phyloP scores from a whole-genome alignment of 306 rosid species.

The Vicia faba region DNA sequence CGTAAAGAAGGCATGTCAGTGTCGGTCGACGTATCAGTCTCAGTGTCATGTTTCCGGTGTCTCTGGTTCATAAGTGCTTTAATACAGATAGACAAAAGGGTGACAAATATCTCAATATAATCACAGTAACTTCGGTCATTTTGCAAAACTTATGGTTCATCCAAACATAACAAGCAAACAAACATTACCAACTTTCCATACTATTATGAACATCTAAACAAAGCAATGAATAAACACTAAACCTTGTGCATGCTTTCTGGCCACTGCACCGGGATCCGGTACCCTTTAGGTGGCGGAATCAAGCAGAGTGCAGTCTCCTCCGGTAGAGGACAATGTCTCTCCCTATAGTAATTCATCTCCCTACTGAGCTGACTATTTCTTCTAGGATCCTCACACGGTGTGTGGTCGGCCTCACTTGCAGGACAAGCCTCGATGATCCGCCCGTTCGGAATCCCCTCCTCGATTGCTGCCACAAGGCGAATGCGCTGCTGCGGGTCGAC shows the following conservation, averaged over 20 bases:
- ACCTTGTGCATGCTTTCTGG: conserved; percentile 96
- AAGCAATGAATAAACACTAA: conserved; percentile 10
- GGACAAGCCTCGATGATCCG: conserved; percentile 61
- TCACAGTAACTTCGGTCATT: too few species aligned
- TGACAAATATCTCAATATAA: too few species aligned
- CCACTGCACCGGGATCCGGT: conserved; percentile 84
- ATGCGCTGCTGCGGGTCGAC: conserved; percentile 71
- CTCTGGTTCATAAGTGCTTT: neutral
- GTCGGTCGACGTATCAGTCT: too few species aligned
- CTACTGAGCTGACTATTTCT: conserved; percentile 84
- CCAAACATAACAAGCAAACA: neutral
- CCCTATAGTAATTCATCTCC: conserved; percentile 89
- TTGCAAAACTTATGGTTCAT: too few species aligned
- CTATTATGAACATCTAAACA: conserved; percentile 2
- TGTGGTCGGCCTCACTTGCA: conserved; percentile 64
- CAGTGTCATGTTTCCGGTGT: too few species aligned
- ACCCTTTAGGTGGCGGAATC: conserved; percentile 79
- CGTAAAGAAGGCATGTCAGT: too few species aligned
- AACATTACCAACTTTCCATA: neutral
- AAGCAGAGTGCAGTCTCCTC: conserved; percentile 82
- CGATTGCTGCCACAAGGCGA: conserved; percentile 60
- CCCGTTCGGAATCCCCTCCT: conserved; percentile 48
- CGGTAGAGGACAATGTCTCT: conserved; percentile 78
- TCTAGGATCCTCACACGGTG: conserved; percentile 96
- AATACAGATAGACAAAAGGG: conserved; percentile 33